Percentiles rank a stretch among this genome's conserved stretches.
These are phyloP conservation scores for Volvox carteri DNA, from an alignment of 163 green algal species.

Conservation along the genomic window DNA sequence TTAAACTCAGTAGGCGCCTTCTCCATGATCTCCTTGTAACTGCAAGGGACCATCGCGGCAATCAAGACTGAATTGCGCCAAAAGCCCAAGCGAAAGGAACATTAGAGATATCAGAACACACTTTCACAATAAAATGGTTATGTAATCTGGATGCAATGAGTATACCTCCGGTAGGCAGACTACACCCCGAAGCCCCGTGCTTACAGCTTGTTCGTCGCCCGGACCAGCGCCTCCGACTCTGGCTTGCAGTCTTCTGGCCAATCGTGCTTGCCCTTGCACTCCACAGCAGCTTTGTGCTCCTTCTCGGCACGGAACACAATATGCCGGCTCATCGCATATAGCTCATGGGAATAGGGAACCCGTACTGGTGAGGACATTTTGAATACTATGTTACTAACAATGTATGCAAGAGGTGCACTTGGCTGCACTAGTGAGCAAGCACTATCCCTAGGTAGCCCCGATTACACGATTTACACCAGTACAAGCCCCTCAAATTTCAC, in stretches of 20 bases:
- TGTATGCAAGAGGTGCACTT: background rate
- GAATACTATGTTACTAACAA: background rate
- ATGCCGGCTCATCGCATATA: conserved; percentile 68
- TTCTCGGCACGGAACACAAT: conserved; percentile 71
- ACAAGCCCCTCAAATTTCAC: background rate
- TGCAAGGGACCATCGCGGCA: conserved; percentile 13
- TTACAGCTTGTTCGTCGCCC: conserved; percentile 73
- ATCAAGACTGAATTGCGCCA: background rate
- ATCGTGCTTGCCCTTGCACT: conserved; percentile 71
- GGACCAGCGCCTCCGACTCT: conserved; percentile 67
- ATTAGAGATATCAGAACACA: background rate
- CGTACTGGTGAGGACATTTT: conserved; percentile 52
- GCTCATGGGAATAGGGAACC: conserved; percentile 70
- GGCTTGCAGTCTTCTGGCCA: conserved; percentile 72
- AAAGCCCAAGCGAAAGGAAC: too few species aligned
- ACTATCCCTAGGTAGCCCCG: background rate
- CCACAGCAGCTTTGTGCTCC: conserved; percentile 67
- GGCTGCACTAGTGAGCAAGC: background rate
- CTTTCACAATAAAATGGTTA: background rate
- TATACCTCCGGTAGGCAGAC: background rate
- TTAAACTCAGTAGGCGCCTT: conserved; percentile 67
- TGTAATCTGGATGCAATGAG: background rate
- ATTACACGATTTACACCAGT: background rate
- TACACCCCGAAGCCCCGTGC: background rate
- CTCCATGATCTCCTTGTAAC: conserved; percentile 70